phyloP scores from a whole-genome alignment of 140 eudicot genomes.

The Senecio squalidus region DNA sequence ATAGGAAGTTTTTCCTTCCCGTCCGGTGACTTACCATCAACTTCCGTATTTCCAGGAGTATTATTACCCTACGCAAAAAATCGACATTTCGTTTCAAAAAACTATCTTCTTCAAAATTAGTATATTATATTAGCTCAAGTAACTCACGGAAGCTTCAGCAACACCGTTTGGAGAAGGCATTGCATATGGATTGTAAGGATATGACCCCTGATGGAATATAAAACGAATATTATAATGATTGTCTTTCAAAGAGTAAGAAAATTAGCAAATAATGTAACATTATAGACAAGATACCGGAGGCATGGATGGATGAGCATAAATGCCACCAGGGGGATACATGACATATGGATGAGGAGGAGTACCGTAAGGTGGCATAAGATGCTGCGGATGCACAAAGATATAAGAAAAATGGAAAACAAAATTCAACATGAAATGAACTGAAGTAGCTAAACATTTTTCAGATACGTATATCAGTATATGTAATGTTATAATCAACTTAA shows the following conservation, averaged over 20 bases:
- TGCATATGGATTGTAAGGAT: constrained; percentile 88
- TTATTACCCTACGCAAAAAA: constrained; percentile 50
- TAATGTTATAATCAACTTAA: not conserved
- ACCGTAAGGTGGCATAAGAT: constrained; percentile 94
- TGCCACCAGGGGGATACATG: constrained; percentile 98
- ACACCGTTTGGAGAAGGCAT: constrained; percentile 94
- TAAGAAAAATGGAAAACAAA: not conserved
- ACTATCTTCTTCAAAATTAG: not conserved
- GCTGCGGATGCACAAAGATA: constrained; percentile 42
- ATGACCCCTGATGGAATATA: constrained; percentile 69
- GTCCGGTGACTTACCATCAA: constrained; percentile 65
- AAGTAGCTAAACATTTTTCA: constrained; percentile 13
- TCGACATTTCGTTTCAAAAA: constrained; percentile 9
- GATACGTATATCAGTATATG: constrained; percentile 1
- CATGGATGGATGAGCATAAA: constrained; percentile 93
- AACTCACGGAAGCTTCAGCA: constrained; percentile 92
- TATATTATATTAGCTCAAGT: not conserved
- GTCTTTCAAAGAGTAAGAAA: not conserved
- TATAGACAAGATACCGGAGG: constrained; percentile 67
- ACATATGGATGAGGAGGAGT: constrained; percentile 99
- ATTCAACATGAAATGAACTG: not conserved
- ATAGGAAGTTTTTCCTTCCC: constrained; percentile 96
- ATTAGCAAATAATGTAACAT: not conserved
- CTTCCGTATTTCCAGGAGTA: constrained; percentile 61
- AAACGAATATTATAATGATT: not conserved